These are phyloP conservation scores for Acrocalymma vagum DNA, from an alignment of 2,329 filamentous ascomycete genomes.

Conservation along the genomic window DNA sequence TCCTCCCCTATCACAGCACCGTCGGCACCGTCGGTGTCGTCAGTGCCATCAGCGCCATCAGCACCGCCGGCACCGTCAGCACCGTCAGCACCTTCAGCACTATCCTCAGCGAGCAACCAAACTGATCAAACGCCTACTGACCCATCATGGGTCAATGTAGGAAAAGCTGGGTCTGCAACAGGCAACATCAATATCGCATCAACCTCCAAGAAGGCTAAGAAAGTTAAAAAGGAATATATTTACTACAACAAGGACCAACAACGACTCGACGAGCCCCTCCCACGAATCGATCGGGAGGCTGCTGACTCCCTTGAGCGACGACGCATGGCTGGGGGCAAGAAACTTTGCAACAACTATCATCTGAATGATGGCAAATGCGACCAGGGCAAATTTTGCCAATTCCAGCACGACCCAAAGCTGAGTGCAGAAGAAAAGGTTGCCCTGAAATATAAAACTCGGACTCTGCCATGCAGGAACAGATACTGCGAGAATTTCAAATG, in stretches of 20 bases:
- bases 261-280: conserved; percentile 51
- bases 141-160: conserved; percentile 51
- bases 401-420: conserved; percentile 52
- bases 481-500: conserved; percentile 53
- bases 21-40: conserved; percentile 24
- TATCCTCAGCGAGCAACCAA: not conserved
- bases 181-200: conserved; percentile 51
- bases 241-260: conserved; percentile 53
- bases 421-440: conserved; percentile 47
- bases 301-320: conserved; percentile 35
- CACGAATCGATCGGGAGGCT: conserved; percentile 34
- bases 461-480: conserved; percentile 46
- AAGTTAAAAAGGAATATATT: conserved; percentile 44
- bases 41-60: conserved; percentile 3
- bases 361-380: conserved; percentile 48
- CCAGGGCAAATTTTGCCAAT: conserved; percentile 52
- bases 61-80: not conserved
- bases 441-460: conserved; percentile 53
- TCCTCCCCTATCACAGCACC: conserved; percentile 23
- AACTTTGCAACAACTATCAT: conserved; percentile 47
- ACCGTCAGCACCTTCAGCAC: not conserved
- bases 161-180: conserved; percentile 39
- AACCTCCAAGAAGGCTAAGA: conserved; percentile 19
- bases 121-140: conserved; percentile 7
- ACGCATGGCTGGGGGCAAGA: conserved; percentile 38